Base-by-base conservation (phyloP, 208 protist species). In the Crithidia thermophila region DNA sequence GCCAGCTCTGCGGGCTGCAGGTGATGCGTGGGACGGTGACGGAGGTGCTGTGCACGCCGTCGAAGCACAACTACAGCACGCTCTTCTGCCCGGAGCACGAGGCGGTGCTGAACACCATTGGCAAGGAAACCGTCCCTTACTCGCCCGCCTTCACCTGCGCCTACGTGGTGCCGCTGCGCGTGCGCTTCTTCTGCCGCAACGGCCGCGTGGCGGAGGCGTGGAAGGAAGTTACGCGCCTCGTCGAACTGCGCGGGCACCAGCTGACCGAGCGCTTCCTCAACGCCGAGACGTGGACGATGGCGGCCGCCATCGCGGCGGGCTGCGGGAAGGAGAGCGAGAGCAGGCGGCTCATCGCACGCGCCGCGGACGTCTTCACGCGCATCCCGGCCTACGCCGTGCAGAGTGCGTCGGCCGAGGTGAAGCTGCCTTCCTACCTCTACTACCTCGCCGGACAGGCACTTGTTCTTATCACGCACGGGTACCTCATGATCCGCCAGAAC, bases 11-110 rank as follows among this genome's bases (percentile, higher is more conserved):
- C n/a, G 71, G 77, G 7, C 71, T 86, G 36, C 58, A 68, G 37
- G 67, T 82, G 33, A 55, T 70, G 55, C 64, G 80, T 2, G 80
- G 84, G 13, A 25, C 25, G 6, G 74, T 86, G 7, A 63, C 60
- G 3, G 62, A 64, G 43, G 51, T 90, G 18, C 23, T 77, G 7
- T 84, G 63, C 39, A 51, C 63, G 10, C 64, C 77, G 18, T 76
- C 68, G 0, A 39, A 52, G 5, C 80, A 90, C 71, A 90, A 86
- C 63, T 79, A 61, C 50, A 70, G 61, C 45, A 64, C 31, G 18
- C 43, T 72, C 31, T 60, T 69, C 59, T 34, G 30, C 27, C 16
- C 39, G 3, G 50, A 61, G 50, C 72, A 64, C 67, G 68, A 77
- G 45, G 36, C 31, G 30, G 45, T 75, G 21, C 51, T 66, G 34